Conservation (phyloP, 2,329 filamentous ascomycete genomes). For the Colletotrichum paranaense region DNA sequence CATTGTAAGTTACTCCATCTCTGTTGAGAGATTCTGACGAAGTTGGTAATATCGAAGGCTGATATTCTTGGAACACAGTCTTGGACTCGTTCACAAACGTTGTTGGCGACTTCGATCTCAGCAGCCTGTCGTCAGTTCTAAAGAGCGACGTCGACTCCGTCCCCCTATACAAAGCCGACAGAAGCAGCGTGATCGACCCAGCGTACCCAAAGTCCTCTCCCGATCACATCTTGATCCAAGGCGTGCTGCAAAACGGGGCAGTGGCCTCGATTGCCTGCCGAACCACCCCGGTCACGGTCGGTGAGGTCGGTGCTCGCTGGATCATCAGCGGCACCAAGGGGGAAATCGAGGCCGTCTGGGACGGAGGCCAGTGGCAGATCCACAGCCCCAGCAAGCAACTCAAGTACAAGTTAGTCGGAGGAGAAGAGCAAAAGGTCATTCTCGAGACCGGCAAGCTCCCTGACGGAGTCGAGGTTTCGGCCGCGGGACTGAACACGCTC, state of each 20-base stretch:
- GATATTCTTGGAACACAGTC: constrained; percentile 36
- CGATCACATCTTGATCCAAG: constrained; percentile 49
- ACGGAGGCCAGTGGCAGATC: constrained; percentile 35
- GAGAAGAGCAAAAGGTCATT: constrained; percentile 14
- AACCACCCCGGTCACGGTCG: constrained; percentile 36
- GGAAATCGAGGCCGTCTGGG: constrained; percentile 43
- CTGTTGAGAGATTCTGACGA: fast-evolving
- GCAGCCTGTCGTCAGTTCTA: constrained; percentile 40
- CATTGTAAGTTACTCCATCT: constrained; percentile 41
- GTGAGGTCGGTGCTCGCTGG: constrained; percentile 44
- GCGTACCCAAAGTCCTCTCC: constrained; percentile 42
- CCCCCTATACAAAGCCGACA: constrained; percentile 37
- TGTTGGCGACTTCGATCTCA: constrained; percentile 46
- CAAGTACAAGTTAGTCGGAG: constrained; percentile 35
- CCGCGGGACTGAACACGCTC: constrained; percentile 36
- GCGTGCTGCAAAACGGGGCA: constrained; percentile 44
- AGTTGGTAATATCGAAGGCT: neutral
- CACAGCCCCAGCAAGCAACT: constrained; percentile 29
- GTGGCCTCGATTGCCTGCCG: constrained; percentile 43
- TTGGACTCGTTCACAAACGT: constrained; percentile 47
- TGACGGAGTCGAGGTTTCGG: constrained; percentile 21
- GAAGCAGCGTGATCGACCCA: constrained; percentile 40
- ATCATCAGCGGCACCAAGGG: constrained; percentile 50
- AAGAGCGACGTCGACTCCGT: constrained; percentile 39
- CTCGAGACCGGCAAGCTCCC: constrained; percentile 30